Percentiles rank a stretch among this genome's conserved stretches.
Conservation (phyloP, 2,329 filamentous ascomycete genomes). For the Fusarium fujikuroi region DNA sequence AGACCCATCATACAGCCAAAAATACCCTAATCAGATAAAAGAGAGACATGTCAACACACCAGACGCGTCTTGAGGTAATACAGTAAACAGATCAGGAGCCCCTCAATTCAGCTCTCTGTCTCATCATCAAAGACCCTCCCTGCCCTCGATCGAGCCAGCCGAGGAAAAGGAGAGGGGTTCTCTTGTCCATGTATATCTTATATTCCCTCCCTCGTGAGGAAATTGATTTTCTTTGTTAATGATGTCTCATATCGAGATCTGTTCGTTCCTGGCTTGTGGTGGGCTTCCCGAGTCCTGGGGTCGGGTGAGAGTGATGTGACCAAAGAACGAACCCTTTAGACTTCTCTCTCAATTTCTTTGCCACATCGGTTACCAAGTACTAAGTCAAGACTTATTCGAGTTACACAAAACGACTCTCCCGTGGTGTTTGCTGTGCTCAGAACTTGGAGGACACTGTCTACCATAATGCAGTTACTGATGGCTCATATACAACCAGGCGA, state of each 20-base stretch:
- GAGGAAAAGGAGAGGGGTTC: neutral
- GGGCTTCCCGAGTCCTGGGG: conserved; percentile 13
- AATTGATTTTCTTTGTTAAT: neutral
- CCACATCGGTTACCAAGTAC: neutral
- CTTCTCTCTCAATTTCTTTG: conserved; percentile 1
- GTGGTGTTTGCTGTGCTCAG: neutral
- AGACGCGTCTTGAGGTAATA: conserved; percentile 1
- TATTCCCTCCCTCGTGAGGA: neutral
- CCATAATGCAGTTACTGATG: neutral
- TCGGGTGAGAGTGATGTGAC: neutral
- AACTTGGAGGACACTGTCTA: neutral
- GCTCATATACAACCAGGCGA: neutral
- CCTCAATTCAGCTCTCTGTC: conserved; percentile 28
- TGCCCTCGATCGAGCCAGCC: conserved; percentile 14
- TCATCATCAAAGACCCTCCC: conserved; percentile 17
- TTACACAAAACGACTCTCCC: neutral
- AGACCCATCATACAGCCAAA: neutral
- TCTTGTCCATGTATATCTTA: neutral
- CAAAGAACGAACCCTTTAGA: neutral
- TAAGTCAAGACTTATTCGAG: too few relatives aligned
- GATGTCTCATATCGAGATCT: neutral
- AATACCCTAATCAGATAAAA: neutral
- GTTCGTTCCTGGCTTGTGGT: neutral
- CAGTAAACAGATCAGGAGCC: conserved; percentile 1
- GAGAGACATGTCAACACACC: conserved; percentile 26